Percentiles rank a stretch among this genome's conserved stretches.
Evolutionary conservation across 108 stramenopile species (phyloP).

Genomic region (Fragilaria radians): DNA sequence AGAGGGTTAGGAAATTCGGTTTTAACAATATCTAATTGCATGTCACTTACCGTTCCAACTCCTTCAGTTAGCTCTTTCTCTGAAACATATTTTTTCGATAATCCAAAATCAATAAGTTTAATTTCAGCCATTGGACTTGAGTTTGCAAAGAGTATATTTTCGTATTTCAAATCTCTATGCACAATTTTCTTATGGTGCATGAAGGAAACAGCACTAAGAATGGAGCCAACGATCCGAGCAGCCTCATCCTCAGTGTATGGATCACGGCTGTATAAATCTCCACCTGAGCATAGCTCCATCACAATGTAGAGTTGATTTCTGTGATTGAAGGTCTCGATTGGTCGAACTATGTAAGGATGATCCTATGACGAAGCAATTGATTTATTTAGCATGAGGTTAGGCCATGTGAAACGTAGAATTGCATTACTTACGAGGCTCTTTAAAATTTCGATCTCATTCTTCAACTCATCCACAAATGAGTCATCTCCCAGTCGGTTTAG

Average conservation of each 20-base stretch:
- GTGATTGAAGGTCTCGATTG: conserved; percentile 72
- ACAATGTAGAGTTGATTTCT: conserved; percentile 64
- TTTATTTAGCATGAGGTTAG: no score
- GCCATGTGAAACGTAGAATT: conserved; percentile 19
- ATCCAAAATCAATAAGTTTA: conserved; percentile 91
- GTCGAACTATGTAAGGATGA: conserved; percentile 87
- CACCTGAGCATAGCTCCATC: conserved; percentile 70
- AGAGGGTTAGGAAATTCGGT: background rate
- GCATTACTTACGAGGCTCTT: conserved; percentile 6
- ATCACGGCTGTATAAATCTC: conserved; percentile 74
- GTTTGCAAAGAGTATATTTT: conserved; percentile 21
- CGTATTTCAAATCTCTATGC: conserved; percentile 84
- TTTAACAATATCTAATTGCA: background rate
- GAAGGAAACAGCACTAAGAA: conserved; percentile 66
- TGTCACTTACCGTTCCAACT: conserved; percentile 43
- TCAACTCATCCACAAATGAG: conserved; percentile 30
- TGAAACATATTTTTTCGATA: conserved; percentile 42
- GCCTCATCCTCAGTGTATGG: conserved; percentile 78
- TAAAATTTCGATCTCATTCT: conserved; percentile 56
- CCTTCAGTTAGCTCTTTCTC: conserved; percentile 41
- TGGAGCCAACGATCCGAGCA: conserved; percentile 31
- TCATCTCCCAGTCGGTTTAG: conserved; percentile 34
- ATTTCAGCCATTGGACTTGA: conserved; percentile 32
- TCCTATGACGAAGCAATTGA: conserved; percentile 22
- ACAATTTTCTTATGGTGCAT: conserved; percentile 74